A percentile compares a stretch with the other conserved stretches of the same genome.
Conservation (phyloP, 2,329 filamentous ascomycete genomes). For the Zelopaecilomyces penicillatus region DNA sequence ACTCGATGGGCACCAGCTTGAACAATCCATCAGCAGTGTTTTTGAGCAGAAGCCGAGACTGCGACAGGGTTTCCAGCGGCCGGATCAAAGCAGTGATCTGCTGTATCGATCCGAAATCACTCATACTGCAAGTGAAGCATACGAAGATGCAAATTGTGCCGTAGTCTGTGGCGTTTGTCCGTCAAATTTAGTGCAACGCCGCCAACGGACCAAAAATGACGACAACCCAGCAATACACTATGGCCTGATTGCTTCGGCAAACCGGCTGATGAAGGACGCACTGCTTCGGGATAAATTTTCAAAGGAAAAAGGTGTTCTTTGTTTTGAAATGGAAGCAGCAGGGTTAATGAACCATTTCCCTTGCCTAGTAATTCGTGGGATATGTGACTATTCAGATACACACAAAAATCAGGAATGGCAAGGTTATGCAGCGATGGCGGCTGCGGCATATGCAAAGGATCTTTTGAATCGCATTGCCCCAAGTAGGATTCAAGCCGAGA, state of each 20-base stretch:
- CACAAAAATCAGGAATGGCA: slow-evolving; percentile 25
- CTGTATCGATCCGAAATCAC: slow-evolving; percentile 5
- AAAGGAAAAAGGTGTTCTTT: slow-evolving; percentile 10
- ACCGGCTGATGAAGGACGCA: slow-evolving; percentile 13
- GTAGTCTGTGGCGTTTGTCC: neutral
- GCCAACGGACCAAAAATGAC: slow-evolving; percentile 2
- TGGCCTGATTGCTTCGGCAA: slow-evolving; percentile 10
- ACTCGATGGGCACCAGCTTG: slow-evolving; percentile 10
- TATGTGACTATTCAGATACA: slow-evolving; percentile 28
- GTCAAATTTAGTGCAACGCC: slow-evolving; percentile 1
- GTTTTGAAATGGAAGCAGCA: slow-evolving; percentile 23
- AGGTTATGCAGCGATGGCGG: slow-evolving; percentile 20
- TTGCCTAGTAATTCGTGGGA: slow-evolving; percentile 25
- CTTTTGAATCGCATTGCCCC: slow-evolving; percentile 12
- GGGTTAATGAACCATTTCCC: slow-evolving; percentile 21
- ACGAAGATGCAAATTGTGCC: neutral
- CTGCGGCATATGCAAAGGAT: slow-evolving; percentile 22
- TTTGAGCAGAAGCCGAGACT: slow-evolving; percentile 9
- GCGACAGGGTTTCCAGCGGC: slow-evolving; percentile 7
- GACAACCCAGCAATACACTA: slow-evolving; percentile 14
- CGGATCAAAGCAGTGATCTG: slow-evolving; percentile 3
- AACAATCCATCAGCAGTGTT: neutral
- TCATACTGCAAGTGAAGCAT: neutral
- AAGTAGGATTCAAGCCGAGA: slow-evolving; percentile 9
- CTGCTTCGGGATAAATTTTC: slow-evolving; percentile 16